Conservation (phyloP, 2,329 filamentous ascomycete genomes). For the Calonectria ilicicola region DNA sequence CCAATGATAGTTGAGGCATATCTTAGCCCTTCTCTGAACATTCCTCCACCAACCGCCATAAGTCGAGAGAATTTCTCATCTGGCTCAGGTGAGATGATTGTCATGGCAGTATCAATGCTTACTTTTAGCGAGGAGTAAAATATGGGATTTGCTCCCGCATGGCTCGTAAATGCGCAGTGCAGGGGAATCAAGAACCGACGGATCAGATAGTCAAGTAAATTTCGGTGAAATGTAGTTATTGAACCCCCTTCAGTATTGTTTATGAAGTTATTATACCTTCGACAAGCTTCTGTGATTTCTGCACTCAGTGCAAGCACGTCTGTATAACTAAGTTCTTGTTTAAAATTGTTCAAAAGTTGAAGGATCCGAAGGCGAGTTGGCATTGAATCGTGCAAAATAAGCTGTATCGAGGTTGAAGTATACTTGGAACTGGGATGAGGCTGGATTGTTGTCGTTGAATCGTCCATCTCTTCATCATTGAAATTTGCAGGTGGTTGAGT, state of each 20-base stretch:
- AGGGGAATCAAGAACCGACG: slow-evolving; percentile 67
- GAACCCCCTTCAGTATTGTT: slow-evolving; percentile 18
- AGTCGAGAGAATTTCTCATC: slow-evolving; percentile 52
- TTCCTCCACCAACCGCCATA: slow-evolving; percentile 51
- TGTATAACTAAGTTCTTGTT: slow-evolving; percentile 48
- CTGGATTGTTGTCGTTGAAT: not conserved
- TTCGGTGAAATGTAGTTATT: slow-evolving; percentile 55
- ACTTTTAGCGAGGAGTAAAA: slow-evolving; percentile 64
- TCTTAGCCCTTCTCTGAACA: slow-evolving; percentile 53
- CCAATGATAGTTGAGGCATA: slow-evolving; percentile 48
- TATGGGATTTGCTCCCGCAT: slow-evolving; percentile 55
- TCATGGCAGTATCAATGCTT: slow-evolving; percentile 57
- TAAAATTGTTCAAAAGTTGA: slow-evolving; percentile 49
- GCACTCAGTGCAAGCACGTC: slow-evolving; percentile 49
- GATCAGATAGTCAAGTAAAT: slow-evolving; percentile 63
- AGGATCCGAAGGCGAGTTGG: slow-evolving; percentile 50
- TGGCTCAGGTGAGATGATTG: slow-evolving; percentile 50
- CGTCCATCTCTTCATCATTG: slow-evolving; percentile 33
- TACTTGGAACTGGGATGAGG: not conserved
- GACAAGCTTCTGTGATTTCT: slow-evolving; percentile 45
- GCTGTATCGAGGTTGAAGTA: slow-evolving; percentile 51
- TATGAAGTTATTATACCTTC: slow-evolving; percentile 35
- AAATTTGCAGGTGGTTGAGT: slow-evolving; percentile 51
- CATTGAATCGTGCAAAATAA: slow-evolving; percentile 50
- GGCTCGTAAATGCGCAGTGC: slow-evolving; percentile 61